A percentile compares a stretch with the other conserved stretches of the same genome.
Conservation (phyloP, 176 grass and related monocot species). For the Microstegium vimineum region DNA sequence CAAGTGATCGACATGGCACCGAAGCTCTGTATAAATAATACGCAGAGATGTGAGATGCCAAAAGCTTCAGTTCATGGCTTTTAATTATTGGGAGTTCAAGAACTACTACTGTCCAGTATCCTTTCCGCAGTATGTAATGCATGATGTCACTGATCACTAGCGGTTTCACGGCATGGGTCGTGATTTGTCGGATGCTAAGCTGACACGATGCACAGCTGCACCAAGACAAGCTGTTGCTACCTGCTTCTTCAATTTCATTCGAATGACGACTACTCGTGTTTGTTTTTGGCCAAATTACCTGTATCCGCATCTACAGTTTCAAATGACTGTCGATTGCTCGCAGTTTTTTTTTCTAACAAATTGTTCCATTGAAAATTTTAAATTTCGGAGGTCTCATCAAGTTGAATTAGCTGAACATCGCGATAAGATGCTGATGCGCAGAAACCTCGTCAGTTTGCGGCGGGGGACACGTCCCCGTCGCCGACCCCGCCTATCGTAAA, state of each 20-base stretch:
- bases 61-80: not conserved
- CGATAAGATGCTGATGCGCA: not conserved
- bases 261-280: not conserved
- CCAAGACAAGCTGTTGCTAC: too few relatives aligned
- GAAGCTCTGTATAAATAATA: not conserved
- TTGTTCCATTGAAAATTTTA: not conserved
- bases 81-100: not conserved
- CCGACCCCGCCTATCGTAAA: not conserved
- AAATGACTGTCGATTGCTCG: not conserved
- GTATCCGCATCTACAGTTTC: not conserved
- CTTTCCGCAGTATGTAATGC: conserved; percentile 1
- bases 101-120: not conserved
- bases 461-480: not conserved
- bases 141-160: conserved; percentile 16
- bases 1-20: not conserved
- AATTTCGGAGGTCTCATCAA: not conserved
- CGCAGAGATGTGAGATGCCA: not conserved
- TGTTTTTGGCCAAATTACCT: not conserved
- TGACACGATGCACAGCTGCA: not conserved
- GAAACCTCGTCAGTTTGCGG: not conserved
- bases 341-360: not conserved
- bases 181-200: conserved; percentile 1
- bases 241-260: not conserved
- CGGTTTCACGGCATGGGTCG: not conserved
- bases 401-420: not conserved